phyloP scores from a whole-genome alignment of 225 moss, liverwort and hornwort species.

The Sphagnum tenellum region DNA sequence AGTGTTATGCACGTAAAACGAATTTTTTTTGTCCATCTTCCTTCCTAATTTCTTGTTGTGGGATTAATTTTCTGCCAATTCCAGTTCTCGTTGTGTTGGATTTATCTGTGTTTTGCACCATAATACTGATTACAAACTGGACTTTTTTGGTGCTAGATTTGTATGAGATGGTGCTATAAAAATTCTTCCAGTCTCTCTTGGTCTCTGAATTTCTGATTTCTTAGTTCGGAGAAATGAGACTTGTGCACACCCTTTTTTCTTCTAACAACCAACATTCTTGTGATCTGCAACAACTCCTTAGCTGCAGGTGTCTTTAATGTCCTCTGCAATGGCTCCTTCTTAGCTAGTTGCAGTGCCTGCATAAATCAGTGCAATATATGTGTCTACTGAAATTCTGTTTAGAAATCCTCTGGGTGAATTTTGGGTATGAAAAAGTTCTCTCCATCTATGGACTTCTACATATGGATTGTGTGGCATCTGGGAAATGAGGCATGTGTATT shows the following conservation, averaged over 20 bases:
- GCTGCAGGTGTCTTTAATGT: neutral
- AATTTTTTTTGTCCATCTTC: neutral
- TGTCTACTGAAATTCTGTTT: too few relatives aligned
- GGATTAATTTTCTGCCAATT: neutral
- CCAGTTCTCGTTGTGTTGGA: neutral
- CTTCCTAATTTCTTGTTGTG: neutral
- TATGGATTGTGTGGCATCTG: too few relatives aligned
- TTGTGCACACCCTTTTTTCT: neutral
- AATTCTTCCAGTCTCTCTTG: neutral
- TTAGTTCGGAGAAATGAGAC: neutral
- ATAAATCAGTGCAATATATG: too few relatives aligned
- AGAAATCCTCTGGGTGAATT: too few relatives aligned
- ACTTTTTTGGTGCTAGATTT: neutral
- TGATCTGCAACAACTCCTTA: neutral
- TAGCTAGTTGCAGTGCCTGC: neutral
- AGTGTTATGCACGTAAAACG: too few relatives aligned
- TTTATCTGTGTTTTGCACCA: neutral
- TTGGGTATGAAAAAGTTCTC: too few relatives aligned
- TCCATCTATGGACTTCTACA: too few relatives aligned
- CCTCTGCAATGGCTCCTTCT: neutral
- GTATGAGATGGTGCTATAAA: slow-evolving; percentile 10
- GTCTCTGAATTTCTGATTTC: neutral
- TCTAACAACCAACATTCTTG: neutral
- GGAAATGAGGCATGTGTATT: too few relatives aligned
- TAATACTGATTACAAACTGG: slow-evolving; percentile 14